Evolutionary conservation across 345 rosid genomes (phyloP).

Genomic region (Pugionium dolabratum): DNA sequence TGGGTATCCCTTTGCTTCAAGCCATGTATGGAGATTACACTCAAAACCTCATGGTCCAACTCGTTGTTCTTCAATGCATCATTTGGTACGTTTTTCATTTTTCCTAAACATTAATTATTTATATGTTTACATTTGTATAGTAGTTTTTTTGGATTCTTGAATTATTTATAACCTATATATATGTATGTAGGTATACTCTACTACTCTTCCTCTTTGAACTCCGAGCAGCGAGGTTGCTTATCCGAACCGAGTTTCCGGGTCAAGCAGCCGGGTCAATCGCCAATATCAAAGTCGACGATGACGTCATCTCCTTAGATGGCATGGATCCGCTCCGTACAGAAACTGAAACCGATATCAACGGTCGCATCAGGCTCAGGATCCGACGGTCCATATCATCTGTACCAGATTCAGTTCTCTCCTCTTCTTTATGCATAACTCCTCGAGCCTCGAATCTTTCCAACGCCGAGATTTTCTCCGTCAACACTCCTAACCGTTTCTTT

Average conservation of each 20-base stretch:
- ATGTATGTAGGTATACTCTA: slow-evolving; percentile 43
- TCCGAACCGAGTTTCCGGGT: slow-evolving; percentile 53
- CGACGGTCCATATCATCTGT: slow-evolving; percentile 44
- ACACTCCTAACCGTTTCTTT: slow-evolving; percentile 54
- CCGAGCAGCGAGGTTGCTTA: slow-evolving; percentile 51
- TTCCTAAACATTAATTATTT: slow-evolving; percentile 39
- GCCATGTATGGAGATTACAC: slow-evolving; percentile 61
- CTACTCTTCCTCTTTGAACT: slow-evolving; percentile 56
- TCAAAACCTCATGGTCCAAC: slow-evolving; percentile 50
- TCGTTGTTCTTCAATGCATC: slow-evolving; percentile 54
- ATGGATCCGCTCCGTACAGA: slow-evolving; percentile 50
- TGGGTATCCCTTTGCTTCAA: slow-evolving; percentile 60
- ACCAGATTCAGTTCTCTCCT: slow-evolving; percentile 37
- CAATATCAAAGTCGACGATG: slow-evolving; percentile 52
- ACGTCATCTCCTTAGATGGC: slow-evolving; percentile 54
- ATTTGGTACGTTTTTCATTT: slow-evolving; percentile 57
- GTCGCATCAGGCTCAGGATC: slow-evolving; percentile 45
- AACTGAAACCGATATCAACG: slow-evolving; percentile 51
- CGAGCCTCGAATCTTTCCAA: slow-evolving; percentile 52
- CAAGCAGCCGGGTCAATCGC: slow-evolving; percentile 50
- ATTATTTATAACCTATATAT: slow-evolving; percentile 28
- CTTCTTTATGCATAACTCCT: slow-evolving; percentile 49
- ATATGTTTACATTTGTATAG: too few species aligned
- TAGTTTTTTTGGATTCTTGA: neutral
- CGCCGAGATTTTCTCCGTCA: slow-evolving; percentile 57